Evolutionary conservation across 257 asterid species (phyloP).

Genomic region (Orobanche coerulescens): DNA sequence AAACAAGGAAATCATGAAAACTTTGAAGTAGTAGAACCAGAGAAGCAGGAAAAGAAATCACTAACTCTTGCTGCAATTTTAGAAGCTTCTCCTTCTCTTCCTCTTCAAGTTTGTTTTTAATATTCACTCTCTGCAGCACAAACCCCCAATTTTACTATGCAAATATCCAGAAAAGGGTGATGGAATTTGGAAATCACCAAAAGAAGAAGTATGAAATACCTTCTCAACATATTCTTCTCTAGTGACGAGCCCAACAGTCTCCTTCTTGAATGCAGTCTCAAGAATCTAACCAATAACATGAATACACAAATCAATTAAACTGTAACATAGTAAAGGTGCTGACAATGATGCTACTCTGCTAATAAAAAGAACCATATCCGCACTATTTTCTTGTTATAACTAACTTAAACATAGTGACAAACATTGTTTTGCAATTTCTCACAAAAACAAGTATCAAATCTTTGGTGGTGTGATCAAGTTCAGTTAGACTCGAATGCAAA

Average conservation of each 20-base stretch:
- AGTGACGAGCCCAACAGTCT: slow-evolving; percentile 95
- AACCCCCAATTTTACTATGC: background rate
- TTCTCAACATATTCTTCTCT: slow-evolving; percentile 97
- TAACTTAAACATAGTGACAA: background rate
- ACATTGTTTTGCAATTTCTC: background rate
- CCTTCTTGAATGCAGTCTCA: slow-evolving; percentile 98
- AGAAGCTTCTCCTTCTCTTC: slow-evolving; percentile 97
- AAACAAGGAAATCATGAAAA: background rate
- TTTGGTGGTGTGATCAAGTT: background rate
- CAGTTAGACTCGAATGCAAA: background rate
- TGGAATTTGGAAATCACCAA: background rate
- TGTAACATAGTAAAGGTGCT: background rate
- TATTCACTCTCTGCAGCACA: slow-evolving; percentile 73
- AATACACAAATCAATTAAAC: slow-evolving; percentile 4
- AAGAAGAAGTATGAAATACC: slow-evolving; percentile 28
- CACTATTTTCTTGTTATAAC: background rate
- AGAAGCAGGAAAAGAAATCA: slow-evolving; percentile 2
- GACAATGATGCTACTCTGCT: background rate
- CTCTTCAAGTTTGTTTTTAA: slow-evolving; percentile 84
- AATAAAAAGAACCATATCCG: background rate
- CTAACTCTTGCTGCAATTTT: slow-evolving; percentile 95
- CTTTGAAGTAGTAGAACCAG: background rate
- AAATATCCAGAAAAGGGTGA: background rate
- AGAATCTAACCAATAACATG: slow-evolving; percentile 44
- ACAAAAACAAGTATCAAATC: background rate